Evolutionary conservation across 2,329 filamentous ascomycete species (phyloP).

Genomic region (Hymenoscyphus repandus): DNA sequence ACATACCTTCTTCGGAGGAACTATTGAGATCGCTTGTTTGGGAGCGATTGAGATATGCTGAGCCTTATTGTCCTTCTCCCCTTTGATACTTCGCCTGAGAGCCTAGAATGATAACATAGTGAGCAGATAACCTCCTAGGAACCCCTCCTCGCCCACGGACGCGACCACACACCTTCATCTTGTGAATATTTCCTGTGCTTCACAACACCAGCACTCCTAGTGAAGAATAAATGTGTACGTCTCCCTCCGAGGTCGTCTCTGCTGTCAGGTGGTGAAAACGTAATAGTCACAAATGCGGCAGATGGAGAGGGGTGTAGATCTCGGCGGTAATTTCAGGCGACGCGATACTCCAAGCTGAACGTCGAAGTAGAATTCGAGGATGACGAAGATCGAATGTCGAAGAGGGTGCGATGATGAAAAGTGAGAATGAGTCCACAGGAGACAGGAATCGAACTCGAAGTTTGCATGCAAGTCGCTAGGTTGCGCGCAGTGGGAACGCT

Average conservation of each 20-base stretch:
- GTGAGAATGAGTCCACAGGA: background rate
- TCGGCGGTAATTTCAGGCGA: background rate
- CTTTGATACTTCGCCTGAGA: constrained; percentile 65
- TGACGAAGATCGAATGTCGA: background rate
- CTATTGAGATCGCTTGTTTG: constrained; percentile 65
- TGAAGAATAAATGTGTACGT: background rate
- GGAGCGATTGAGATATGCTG: constrained; percentile 63
- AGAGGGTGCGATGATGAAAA: constrained; percentile 1
- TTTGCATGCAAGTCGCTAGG: background rate
- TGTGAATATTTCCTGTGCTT: constrained; percentile 20
- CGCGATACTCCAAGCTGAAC: background rate
- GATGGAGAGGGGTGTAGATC: background rate
- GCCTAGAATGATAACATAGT: constrained; percentile 37
- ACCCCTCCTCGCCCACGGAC: constrained; percentile 4
- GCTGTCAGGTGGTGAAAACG: background rate
- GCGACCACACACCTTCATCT: constrained; percentile 25
- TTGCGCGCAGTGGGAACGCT: constrained; percentile 4
- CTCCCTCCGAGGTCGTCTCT: constrained; percentile 6
- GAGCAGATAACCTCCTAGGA: constrained; percentile 13
- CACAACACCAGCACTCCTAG: constrained; percentile 13
- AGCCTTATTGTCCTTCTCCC: constrained; percentile 58
- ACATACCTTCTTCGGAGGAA: constrained; percentile 67
- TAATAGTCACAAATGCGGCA: constrained; percentile 1
- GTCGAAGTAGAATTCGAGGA: background rate
- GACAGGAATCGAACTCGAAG: background rate